phyloP scores from a whole-genome alignment of 805 yeast species.

The Saccharomycopsis javanensis region DNA sequence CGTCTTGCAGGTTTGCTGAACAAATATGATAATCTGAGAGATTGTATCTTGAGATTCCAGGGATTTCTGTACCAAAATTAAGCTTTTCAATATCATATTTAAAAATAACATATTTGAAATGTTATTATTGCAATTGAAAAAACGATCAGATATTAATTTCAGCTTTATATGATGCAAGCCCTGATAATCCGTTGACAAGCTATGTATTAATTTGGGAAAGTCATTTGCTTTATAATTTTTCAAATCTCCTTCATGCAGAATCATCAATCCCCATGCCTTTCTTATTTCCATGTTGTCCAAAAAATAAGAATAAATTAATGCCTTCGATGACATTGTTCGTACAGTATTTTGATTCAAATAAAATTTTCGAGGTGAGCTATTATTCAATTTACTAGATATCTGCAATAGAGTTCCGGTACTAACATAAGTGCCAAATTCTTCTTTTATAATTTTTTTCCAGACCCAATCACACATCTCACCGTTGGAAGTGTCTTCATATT shows the following conservation, averaged over 20 bases:
- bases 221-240: not conserved
- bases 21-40: not conserved
- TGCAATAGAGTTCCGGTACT: constrained; percentile 6
- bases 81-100: constrained; percentile 1
- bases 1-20: not conserved
- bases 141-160: not conserved
- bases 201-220: not conserved
- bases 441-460: constrained; percentile 1
- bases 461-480: constrained; percentile 2
- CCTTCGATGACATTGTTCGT: not conserved
- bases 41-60: not conserved
- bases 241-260: not conserved
- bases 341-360: not conserved
- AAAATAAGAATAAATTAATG: not conserved
- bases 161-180: not conserved
- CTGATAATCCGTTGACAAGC: not conserved
- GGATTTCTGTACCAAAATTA: not conserved
- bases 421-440: not conserved
- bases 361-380: not conserved
- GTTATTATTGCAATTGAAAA: not conserved
- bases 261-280: not conserved
- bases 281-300: not conserved
- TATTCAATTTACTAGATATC: not conserved
- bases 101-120: not conserved
- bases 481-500: not conserved